Percentiles rank a stretch among this genome's conserved stretches.
Conservation (phyloP, 352 stramenopile species). For the Pythium rishiriense region DNA sequence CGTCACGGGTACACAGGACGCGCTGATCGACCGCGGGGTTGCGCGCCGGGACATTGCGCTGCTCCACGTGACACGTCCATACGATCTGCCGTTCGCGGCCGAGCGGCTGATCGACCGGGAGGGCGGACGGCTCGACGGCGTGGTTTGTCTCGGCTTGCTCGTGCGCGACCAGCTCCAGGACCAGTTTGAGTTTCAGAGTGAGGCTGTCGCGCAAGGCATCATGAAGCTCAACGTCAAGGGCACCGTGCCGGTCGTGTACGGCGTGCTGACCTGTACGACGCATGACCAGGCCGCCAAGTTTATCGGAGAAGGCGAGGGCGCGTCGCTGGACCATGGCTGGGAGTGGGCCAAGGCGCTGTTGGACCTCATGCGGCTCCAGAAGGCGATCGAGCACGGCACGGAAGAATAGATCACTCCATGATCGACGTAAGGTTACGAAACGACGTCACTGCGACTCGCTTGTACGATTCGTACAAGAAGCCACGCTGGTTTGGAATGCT, state of each 20-base stretch:
- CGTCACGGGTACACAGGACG: slow-evolving; percentile 20
- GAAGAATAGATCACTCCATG: not conserved
- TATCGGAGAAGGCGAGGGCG: slow-evolving; percentile 19
- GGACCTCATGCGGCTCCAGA: slow-evolving; percentile 25
- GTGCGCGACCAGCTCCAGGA: slow-evolving; percentile 24
- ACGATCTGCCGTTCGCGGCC: slow-evolving; percentile 28
- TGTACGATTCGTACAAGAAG: too few species aligned
- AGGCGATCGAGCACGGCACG: slow-evolving; percentile 8
- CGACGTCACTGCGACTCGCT: too few species aligned
- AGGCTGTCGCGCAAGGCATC: slow-evolving; percentile 25
- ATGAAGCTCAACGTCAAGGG: slow-evolving; percentile 35
- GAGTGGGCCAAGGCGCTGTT: slow-evolving; percentile 31
- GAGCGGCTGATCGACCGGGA: slow-evolving; percentile 22
- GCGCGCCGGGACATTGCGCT: slow-evolving; percentile 24
- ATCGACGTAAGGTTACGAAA: not conserved
- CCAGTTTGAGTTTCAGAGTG: slow-evolving; percentile 24
- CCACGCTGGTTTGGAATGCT: too few species aligned
- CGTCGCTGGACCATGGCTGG: slow-evolving; percentile 28
- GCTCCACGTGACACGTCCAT: slow-evolving; percentile 19
- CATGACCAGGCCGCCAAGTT: slow-evolving; percentile 19
- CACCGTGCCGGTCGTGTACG: slow-evolving; percentile 25
- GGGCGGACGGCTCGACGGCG: slow-evolving; percentile 10
- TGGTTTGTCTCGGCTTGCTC: slow-evolving; percentile 26
- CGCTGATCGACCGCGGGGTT: slow-evolving; percentile 21
- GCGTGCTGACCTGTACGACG: slow-evolving; percentile 22